phyloP scores from a whole-genome alignment of 164 flowering plant genomes.

The Umbilicus rupestris region DNA sequence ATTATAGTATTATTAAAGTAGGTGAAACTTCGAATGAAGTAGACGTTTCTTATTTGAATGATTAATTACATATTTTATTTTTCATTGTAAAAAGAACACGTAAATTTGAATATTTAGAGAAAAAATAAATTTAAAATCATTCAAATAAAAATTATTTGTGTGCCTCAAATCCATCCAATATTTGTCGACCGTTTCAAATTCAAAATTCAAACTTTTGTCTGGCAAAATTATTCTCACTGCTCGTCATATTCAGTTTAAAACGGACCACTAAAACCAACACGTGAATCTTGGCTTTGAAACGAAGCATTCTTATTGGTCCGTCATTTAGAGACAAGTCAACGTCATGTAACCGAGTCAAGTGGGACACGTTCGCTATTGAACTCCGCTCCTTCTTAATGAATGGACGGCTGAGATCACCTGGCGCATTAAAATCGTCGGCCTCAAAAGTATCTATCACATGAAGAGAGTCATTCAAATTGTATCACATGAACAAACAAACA shows the following conservation, averaged over 20 bases:
- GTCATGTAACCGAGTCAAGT: neutral
- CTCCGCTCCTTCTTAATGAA: conserved; percentile 16
- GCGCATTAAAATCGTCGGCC: neutral
- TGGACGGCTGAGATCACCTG: neutral
- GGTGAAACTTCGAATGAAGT: too few relatives aligned
- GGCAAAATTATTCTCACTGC: neutral
- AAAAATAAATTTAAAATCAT: too few relatives aligned
- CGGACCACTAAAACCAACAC: neutral
- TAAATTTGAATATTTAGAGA: too few relatives aligned
- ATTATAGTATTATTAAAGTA: too few relatives aligned
- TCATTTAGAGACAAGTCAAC: neutral
- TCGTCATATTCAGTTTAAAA: neutral
- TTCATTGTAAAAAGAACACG: too few relatives aligned
- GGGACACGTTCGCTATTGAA: conserved; percentile 12
- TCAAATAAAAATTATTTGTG: too few relatives aligned
- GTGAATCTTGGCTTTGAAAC: too few relatives aligned
- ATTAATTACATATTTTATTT: too few relatives aligned
- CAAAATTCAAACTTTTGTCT: conserved; percentile 6
- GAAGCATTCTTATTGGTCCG: conserved; percentile 1
- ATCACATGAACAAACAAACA: neutral
- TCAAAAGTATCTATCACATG: neutral
- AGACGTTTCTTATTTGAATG: too few relatives aligned
- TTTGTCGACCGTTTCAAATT: conserved; percentile 11
- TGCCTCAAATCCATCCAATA: too few relatives aligned
- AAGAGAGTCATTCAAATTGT: neutral